These are phyloP conservation scores for Fusarium nygamai DNA, from an alignment of 2,329 filamentous ascomycete species.

Conservation along the genomic window DNA sequence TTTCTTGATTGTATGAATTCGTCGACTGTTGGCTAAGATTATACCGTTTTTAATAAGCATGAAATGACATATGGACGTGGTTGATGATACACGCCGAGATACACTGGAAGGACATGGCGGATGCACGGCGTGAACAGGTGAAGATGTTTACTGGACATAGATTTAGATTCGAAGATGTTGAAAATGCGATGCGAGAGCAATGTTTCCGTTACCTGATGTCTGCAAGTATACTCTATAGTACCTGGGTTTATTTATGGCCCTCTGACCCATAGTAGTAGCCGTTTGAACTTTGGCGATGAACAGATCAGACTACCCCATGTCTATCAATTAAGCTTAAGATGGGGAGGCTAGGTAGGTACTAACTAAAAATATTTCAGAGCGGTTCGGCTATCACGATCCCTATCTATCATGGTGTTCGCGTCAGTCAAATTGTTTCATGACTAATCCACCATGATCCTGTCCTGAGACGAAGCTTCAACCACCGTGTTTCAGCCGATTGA, in stretches of 20 bases:
- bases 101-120: constrained; percentile 25
- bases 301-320: not conserved
- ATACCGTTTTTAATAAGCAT: constrained; percentile 48
- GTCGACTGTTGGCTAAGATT: constrained; percentile 41
- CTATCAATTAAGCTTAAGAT: not conserved
- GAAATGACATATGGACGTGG: constrained; percentile 43
- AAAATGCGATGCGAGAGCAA: constrained; percentile 37
- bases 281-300: not conserved
- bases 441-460: constrained; percentile 2
- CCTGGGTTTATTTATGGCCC: not conserved
- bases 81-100: constrained; percentile 39
- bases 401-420: not conserved
- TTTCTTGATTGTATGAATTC: constrained; percentile 43
- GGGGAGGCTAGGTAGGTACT: not conserved
- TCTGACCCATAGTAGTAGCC: not conserved
- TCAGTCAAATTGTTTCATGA: not conserved
- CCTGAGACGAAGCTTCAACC: constrained; percentile 26
- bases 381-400: not conserved
- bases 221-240: not conserved
- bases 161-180: constrained; percentile 41
- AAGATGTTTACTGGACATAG: constrained; percentile 37
- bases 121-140: constrained; percentile 32
- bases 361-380: not conserved
- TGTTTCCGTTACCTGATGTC: constrained; percentile 15
- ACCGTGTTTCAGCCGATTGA: constrained; percentile 39